Evolutionary conservation across 208 protist species (phyloP).

Genomic region (Leishmania amazonensis): DNA sequence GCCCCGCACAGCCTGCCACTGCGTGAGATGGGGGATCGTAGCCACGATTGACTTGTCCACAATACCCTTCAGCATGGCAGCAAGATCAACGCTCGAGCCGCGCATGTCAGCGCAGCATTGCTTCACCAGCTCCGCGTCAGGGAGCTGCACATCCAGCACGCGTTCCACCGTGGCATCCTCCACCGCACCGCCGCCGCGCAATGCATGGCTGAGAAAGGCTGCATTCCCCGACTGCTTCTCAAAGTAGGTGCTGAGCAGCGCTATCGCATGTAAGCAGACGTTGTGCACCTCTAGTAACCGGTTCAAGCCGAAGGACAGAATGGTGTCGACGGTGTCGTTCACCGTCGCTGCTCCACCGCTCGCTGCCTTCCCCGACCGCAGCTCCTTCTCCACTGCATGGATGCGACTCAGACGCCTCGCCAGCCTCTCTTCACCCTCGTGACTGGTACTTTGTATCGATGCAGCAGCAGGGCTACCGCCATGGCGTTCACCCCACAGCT

Average conservation of each 20-base stretch:
- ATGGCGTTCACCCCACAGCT: not conserved
- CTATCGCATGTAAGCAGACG: constrained; percentile 32
- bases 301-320: constrained; percentile 24
- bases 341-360: not conserved
- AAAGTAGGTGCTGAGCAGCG: constrained; percentile 38
- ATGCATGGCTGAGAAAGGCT: constrained; percentile 28
- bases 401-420: constrained; percentile 3
- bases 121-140: constrained; percentile 16
- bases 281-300: constrained; percentile 35
- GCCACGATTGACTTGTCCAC: constrained; percentile 1
- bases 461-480: not conserved
- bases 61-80: not conserved
- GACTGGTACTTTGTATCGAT: not conserved
- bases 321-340: constrained; percentile 3
- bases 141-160: constrained; percentile 38
- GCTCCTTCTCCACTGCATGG: constrained; percentile 2
- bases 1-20: constrained; percentile 16
- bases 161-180: constrained; percentile 37
- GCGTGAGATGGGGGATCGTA: not conserved
- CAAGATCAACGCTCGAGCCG: not conserved
- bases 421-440: not conserved
- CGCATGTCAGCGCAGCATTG: not conserved
- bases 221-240: constrained; percentile 33
- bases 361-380: not conserved
- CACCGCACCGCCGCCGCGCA: constrained; percentile 31